Base-by-base conservation (phyloP, 164 flowering plant genomes). In the grape (Vitis vinifera) region DNA sequence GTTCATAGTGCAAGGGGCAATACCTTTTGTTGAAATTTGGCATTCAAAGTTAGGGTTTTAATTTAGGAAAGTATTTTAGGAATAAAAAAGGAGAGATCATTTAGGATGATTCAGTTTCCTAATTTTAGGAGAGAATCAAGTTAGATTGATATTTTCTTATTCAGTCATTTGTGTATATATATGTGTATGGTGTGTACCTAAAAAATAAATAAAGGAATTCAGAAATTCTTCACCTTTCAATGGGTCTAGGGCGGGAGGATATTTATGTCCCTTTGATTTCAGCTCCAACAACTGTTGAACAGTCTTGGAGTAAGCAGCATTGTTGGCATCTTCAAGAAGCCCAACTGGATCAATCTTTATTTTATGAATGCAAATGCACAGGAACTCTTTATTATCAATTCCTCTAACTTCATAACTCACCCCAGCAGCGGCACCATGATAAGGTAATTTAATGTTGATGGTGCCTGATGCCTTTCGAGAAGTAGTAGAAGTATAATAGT, bases 221-320 rank as follows among this genome's bases (percentile, higher is more conserved):
- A 17, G 17, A 17, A 17, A 17, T 17, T 17, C 17, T 17, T 17
- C 17, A 92, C 99, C 98, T 85, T 85, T 85, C 44, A 81, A 12
- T 44, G 99, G 97, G 80, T 93, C 97, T 27, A 96, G 67, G 12
- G 94, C 90, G 55, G 93, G 94, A 70, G 96, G 99, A 62, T 86
- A 88, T 71, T 87, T 93, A 64, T 81, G 86, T 69, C 90, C 98
- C 69, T 79, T 76, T 52, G 89, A 76, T 78, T 89, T 93, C 44
- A 68, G 50, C 16, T 65, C 79, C 70, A 81, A 71, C 31, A 93
- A 84, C 78, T 84, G 85, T 63, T 91, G 97, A 69, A 92, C 94
- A 23, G 98, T 87, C 69, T 79, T 85, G 31, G 98, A 87, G 81
- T 87, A 96, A 50, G 93, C 93, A 71, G 83, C 78, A 75, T 62